These are phyloP conservation scores for Hymenoscyphus linearis DNA, from an alignment of 2,329 filamentous ascomycete genomes.

Conservation along the genomic window DNA sequence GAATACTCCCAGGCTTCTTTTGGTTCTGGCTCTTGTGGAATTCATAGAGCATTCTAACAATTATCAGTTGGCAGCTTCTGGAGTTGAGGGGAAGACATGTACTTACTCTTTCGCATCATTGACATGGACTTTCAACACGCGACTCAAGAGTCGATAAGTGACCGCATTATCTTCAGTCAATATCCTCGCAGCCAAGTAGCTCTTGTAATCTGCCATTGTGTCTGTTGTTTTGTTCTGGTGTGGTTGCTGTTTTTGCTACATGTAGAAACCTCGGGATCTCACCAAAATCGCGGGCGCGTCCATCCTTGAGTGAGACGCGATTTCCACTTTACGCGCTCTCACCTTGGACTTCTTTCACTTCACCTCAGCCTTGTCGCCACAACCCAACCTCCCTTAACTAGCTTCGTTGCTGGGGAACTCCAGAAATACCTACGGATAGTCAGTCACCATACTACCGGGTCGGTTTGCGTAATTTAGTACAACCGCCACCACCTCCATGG, in stretches of 20 bases:
- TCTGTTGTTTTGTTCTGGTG: conserved; percentile 5
- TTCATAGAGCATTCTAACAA: conserved; percentile 74
- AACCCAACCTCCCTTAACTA: neutral
- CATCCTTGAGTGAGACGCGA: conserved; percentile 12
- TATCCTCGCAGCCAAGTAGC: conserved; percentile 31
- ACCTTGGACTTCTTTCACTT: conserved; percentile 9
- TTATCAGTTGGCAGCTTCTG: conserved; percentile 4
- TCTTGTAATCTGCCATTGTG: conserved; percentile 32
- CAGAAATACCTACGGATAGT: neutral
- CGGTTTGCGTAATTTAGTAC: neutral
- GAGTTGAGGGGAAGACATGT: neutral
- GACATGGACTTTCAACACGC: conserved; percentile 76
- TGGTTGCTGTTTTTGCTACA: conserved; percentile 1
- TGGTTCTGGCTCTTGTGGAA: conserved; percentile 75
- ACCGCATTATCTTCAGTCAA: conserved; percentile 41
- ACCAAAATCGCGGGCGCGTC: conserved; percentile 2
- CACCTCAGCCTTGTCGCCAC: conserved; percentile 1
- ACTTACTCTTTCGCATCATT: conserved; percentile 81
- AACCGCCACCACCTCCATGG: neutral
- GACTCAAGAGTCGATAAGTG: conserved; percentile 80
- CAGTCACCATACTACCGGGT: neutral
- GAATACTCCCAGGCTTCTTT: conserved; percentile 67
- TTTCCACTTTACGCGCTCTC: conserved; percentile 27
- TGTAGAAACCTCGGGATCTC: conserved; percentile 1
- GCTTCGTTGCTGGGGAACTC: neutral